Conservation (phyloP, 768 basidiomycete species). For the Dacryopinax spathularia region DNA sequence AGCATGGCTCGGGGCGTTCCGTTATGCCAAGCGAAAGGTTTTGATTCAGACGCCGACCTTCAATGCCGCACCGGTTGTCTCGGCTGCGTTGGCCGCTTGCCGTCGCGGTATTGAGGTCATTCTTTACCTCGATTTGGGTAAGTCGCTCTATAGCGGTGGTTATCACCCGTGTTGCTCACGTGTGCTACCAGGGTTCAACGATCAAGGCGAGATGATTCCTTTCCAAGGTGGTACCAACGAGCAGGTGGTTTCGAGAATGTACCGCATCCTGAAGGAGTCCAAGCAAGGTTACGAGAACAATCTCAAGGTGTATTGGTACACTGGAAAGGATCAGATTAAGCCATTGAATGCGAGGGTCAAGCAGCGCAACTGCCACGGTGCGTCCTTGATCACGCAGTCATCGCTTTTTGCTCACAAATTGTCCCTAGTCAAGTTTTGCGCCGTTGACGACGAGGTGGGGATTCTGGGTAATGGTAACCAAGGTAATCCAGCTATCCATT, state of each 20-base stretch:
- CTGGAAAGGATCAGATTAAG: slow-evolving; percentile 47
- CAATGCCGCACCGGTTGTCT: slow-evolving; percentile 49
- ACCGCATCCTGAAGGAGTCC: slow-evolving; percentile 33
- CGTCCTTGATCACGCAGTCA: slow-evolving; percentile 13
- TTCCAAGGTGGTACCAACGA: slow-evolving; percentile 63
- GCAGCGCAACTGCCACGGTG: slow-evolving; percentile 55
- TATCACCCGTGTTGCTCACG: background rate
- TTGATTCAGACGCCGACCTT: slow-evolving; percentile 65
- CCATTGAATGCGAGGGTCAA: slow-evolving; percentile 53
- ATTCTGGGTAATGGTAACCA: slow-evolving; percentile 63
- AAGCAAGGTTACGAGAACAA: slow-evolving; percentile 32
- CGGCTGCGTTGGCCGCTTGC: slow-evolving; percentile 45
- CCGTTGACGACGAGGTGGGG: slow-evolving; percentile 47
- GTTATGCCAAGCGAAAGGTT: slow-evolving; percentile 44
- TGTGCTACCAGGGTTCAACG: slow-evolving; percentile 26
- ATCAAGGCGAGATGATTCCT: slow-evolving; percentile 49
- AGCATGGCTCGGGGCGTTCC: slow-evolving; percentile 52
- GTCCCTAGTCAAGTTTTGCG: slow-evolving; percentile 45
- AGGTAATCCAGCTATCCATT: slow-evolving; percentile 21
- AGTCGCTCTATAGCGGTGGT: slow-evolving; percentile 26
- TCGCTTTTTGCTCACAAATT: background rate
- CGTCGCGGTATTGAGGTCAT: slow-evolving; percentile 45
- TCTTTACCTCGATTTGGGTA: slow-evolving; percentile 44
- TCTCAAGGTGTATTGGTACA: slow-evolving; percentile 44
- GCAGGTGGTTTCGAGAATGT: slow-evolving; percentile 48